Conservation (phyloP, 2,329 filamentous ascomycete genomes). For the Fusarium pseudocircinatum region DNA sequence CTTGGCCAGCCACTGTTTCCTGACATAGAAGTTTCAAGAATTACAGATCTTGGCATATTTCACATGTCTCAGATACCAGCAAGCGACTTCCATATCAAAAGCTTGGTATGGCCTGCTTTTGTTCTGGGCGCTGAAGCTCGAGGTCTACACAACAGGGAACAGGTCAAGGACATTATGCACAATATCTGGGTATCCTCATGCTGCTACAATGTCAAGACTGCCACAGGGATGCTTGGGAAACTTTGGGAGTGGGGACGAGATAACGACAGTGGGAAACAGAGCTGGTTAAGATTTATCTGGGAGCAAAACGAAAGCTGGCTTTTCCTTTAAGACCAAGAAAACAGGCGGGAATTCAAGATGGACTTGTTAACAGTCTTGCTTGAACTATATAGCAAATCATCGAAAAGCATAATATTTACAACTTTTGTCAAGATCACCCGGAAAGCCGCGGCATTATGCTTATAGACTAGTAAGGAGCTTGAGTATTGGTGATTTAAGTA, state of each 20-base stretch:
- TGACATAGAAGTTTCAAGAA: background rate
- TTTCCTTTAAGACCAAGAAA: no score
- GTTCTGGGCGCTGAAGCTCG: background rate
- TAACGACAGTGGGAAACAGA: rapidly evolving
- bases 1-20: background rate
- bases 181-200: background rate
- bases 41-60: rapidly evolving
- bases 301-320: background rate
- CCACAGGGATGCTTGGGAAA: background rate
- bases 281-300: background rate
- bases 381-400: no score
- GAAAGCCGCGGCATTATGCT: no score
- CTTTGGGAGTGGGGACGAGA: background rate
- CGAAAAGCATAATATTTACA: no score
- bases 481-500: no score
- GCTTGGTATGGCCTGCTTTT: background rate
- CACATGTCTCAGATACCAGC: background rate
- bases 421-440: no score
- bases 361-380: no score
- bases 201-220: background rate
- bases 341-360: no score
- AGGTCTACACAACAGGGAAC: no score
- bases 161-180: rapidly evolving
- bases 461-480: no score
- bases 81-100: background rate